A percentile compares a stretch with the other conserved stretches of the same genome.
These are phyloP conservation scores for Croton laevigatus DNA, from an alignment of 441 rosid genomes.

Conservation along the genomic window DNA sequence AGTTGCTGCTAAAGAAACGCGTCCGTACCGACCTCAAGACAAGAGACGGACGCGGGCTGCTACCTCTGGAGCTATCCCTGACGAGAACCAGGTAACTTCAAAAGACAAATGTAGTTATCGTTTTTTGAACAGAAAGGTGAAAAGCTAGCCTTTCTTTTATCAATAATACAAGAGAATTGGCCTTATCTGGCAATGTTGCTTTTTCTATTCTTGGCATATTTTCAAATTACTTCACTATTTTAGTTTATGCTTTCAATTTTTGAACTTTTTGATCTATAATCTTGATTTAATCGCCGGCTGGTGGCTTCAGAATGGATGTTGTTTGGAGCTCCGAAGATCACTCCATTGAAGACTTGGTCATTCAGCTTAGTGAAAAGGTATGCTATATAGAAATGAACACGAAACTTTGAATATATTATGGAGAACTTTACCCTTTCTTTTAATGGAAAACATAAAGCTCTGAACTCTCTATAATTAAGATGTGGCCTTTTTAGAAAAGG, in stretches of 20 bases:
- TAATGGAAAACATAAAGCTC: background rate
- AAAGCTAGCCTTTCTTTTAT: constrained; percentile 23
- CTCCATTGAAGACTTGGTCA: constrained; percentile 56
- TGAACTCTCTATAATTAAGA: background rate
- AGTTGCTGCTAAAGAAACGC: constrained; percentile 61
- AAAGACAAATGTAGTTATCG: constrained; percentile 28
- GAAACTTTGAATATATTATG: background rate
- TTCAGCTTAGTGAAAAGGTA: constrained; percentile 63
- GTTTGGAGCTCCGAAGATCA: constrained; percentile 55
- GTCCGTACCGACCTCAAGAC: constrained; percentile 71
- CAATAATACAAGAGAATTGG: constrained; percentile 12
- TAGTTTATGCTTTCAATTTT: background rate
- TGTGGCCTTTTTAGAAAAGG: background rate
- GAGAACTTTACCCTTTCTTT: too few relatives aligned
- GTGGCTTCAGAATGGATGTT: constrained; percentile 44
- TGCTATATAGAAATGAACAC: background rate
- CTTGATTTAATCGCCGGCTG: background rate
- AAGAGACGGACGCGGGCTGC: constrained; percentile 55
- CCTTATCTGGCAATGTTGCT: constrained; percentile 33
- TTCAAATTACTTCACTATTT: background rate
- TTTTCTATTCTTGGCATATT: constrained; percentile 21
- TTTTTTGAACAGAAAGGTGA: constrained; percentile 17
- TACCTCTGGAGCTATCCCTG: constrained; percentile 66
- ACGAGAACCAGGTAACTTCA: constrained; percentile 44
- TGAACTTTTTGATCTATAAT: background rate